Conservation (phyloP, 805 yeast species). For the Ogataea nitratoaversa region DNA sequence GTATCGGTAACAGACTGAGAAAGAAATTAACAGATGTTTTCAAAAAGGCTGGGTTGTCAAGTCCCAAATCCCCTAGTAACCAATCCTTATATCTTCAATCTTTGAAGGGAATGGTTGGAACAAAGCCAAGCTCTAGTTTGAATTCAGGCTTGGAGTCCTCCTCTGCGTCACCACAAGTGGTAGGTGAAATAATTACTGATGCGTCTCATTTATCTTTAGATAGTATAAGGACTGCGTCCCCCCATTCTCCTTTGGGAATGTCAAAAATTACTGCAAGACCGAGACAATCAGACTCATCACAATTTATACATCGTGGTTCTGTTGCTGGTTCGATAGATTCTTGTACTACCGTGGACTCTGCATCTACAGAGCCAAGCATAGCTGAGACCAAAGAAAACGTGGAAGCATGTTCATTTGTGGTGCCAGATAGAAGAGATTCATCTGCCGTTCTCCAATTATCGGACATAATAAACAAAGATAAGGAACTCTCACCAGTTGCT, state of each 20-base stretch:
- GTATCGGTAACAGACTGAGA: constrained; percentile 66
- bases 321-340: constrained; percentile 22
- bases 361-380: constrained; percentile 24
- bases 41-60: constrained; percentile 14
- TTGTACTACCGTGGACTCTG: constrained; percentile 26
- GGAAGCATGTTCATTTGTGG: constrained; percentile 15
- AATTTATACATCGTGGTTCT: constrained; percentile 11
- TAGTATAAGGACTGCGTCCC: background rate
- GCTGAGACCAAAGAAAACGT: constrained; percentile 21
- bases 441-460: constrained; percentile 20
- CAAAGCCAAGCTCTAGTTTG: constrained; percentile 8
- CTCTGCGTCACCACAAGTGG: constrained; percentile 2
- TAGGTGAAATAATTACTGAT: background rate
- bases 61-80: constrained; percentile 9
- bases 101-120: constrained; percentile 11
- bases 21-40: constrained; percentile 44
- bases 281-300: background rate
- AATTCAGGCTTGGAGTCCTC: constrained; percentile 18
- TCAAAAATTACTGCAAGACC: background rate
- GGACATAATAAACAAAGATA: constrained; percentile 15
- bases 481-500: constrained; percentile 1
- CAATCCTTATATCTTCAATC: constrained; percentile 15
- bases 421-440: constrained; percentile 11
- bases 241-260: background rate
- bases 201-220: background rate